Conservation (phyloP, 2,329 filamentous ascomycete genomes). For the Madurella fahalii region DNA sequence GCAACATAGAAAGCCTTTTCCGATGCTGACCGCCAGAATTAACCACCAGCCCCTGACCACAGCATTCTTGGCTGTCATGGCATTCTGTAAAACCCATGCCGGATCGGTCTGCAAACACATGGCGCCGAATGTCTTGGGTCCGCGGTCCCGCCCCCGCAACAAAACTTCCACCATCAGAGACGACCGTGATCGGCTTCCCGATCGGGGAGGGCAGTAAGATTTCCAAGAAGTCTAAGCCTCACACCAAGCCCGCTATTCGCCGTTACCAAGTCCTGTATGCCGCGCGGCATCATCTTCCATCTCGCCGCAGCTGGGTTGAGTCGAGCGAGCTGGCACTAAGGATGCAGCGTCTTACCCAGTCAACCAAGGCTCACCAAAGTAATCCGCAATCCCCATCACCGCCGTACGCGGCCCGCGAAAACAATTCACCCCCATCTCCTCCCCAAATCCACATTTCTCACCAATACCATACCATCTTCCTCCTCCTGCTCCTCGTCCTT, state of each 20-base stretch:
- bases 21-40: too few species aligned
- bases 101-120: background rate
- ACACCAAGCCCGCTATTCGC: background rate
- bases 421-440: constrained; percentile 30
- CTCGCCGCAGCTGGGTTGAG: background rate
- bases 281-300: background rate
- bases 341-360: too few species aligned
- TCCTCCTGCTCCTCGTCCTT: constrained; percentile 26
- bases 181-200: background rate
- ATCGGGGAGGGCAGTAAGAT: background rate
- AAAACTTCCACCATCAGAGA: background rate
- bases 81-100: background rate
- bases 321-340: too few species aligned
- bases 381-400: too few species aligned
- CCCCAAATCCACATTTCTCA: constrained; percentile 52
- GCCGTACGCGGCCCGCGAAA: too few species aligned
- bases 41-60: background rate
- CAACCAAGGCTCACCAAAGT: too few species aligned
- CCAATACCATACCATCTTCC: constrained; percentile 45
- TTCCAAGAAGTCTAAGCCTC: constrained; percentile 10
- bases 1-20: too few species aligned
- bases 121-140: background rate
- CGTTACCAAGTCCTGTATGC: background rate
- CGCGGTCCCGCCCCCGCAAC: background rate
- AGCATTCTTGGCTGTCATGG: background rate